A percentile compares a stretch with the other conserved stretches of the same genome.
These are phyloP conservation scores for Agastache rugosa DNA, from an alignment of 257 asterid species.

Conservation along the genomic window DNA sequence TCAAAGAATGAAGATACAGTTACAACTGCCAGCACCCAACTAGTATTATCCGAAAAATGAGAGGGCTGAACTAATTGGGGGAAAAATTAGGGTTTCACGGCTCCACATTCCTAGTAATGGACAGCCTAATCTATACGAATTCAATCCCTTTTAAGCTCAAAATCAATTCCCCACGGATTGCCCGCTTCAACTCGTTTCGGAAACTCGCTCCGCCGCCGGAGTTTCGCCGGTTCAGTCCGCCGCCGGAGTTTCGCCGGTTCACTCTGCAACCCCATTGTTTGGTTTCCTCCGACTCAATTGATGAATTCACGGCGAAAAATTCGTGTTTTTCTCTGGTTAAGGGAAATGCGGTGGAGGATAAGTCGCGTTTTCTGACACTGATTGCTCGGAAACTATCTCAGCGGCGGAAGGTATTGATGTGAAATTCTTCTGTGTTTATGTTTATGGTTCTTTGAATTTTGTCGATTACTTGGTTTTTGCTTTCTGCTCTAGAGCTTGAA, in stretches of 20 bases:
- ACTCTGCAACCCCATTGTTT: conserved; percentile 33
- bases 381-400: conserved; percentile 39
- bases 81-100: background rate
- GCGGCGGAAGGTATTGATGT: conserved; percentile 52
- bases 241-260: conserved; percentile 45
- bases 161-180: conserved; percentile 39
- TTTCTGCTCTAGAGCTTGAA: background rate
- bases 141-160: conserved; percentile 55
- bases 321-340: conserved; percentile 37
- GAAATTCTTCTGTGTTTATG: background rate
- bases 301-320: conserved; percentile 20
- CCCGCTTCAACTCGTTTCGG: conserved; percentile 35
- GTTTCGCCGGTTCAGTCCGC: conserved; percentile 40
- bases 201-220: conserved; percentile 38
- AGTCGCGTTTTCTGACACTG: conserved; percentile 40
- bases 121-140: conserved; percentile 68
- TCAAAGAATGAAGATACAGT: background rate
- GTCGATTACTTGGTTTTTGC: background rate
- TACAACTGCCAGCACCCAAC: conserved; percentile 8
- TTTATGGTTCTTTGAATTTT: conserved; percentile 3
- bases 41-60: conserved; percentile 20
- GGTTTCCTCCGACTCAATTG: conserved; percentile 26
- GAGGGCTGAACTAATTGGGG: background rate
- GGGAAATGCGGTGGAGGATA: conserved; percentile 39
- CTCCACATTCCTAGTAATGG: conserved; percentile 46